Conservation (phyloP, 148 eudicot genomes). For the Rhododendron mucronatum region DNA sequence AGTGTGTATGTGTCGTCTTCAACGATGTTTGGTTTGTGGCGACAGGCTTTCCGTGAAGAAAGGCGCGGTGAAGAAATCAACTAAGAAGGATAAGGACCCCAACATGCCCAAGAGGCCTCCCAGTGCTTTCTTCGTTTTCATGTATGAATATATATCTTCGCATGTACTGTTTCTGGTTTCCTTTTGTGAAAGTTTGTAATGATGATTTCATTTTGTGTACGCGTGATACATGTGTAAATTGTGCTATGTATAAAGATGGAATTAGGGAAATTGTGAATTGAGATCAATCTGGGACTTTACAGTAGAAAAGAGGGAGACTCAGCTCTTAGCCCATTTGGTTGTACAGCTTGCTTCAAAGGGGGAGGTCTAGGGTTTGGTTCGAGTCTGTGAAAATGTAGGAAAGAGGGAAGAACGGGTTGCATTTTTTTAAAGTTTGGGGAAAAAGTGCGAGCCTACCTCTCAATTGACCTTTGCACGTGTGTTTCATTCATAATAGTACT, state of each 20-base stretch:
- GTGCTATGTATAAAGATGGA: background rate
- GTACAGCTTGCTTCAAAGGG: too few relatives aligned
- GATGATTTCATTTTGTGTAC: background rate
- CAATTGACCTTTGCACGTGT: background rate
- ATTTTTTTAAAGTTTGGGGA: background rate
- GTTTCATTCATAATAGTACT: too few relatives aligned
- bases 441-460: background rate
- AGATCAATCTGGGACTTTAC: background rate
- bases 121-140: slow-evolving; percentile 32
- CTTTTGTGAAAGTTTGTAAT: background rate
- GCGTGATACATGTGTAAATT: background rate
- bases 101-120: slow-evolving; percentile 31
- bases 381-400: background rate
- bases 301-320: background rate
- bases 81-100: slow-evolving; percentile 23
- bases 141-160: slow-evolving; percentile 5
- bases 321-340: background rate
- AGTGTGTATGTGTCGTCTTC: background rate
- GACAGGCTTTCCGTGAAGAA: slow-evolving; percentile 25
- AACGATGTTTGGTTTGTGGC: background rate
- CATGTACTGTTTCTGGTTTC: background rate
- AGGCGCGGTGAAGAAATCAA: slow-evolving; percentile 14
- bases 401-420: background rate
- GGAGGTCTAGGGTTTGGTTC: background rate
- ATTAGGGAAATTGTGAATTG: background rate